Percentiles rank a stretch among this genome's conserved stretches.
These are phyloP conservation scores for Xylariaceae sp. DNA, from an alignment of 2,329 filamentous ascomycete genomes.

Conservation along the genomic window DNA sequence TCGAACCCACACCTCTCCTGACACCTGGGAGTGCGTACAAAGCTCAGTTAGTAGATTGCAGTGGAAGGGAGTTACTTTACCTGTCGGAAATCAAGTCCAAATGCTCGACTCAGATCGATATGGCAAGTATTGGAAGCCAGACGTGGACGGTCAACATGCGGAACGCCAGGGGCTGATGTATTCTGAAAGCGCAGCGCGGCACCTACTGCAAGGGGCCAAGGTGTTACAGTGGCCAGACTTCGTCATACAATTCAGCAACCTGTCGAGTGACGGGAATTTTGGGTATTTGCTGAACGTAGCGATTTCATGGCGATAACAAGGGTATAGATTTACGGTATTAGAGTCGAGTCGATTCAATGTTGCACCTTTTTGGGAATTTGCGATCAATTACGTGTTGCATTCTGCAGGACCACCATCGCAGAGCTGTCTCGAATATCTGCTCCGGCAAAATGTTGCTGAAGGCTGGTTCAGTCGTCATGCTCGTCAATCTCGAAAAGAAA, in stretches of 20 bases:
- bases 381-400: constrained; percentile 37
- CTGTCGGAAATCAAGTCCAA: constrained; percentile 10
- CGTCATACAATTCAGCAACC: constrained; percentile 18
- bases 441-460: constrained; percentile 31
- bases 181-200: constrained; percentile 11
- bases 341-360: constrained; percentile 34
- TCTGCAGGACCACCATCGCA: constrained; percentile 34
- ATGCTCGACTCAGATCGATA: constrained; percentile 2
- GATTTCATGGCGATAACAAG: constrained; percentile 27
- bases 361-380: constrained; percentile 35
- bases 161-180: constrained; percentile 7
- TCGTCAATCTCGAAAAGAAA: constrained; percentile 34
- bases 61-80: constrained; percentile 17
- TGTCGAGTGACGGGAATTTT: constrained; percentile 10
- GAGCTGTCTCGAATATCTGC: constrained; percentile 33
- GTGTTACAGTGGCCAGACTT: constrained; percentile 20
- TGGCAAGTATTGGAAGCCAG: constrained; percentile 1
- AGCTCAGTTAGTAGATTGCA: constrained; percentile 9
- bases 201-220: constrained; percentile 14
- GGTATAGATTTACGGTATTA: constrained; percentile 32
- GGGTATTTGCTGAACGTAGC: constrained; percentile 19
- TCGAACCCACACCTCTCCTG: neutral
- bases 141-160: constrained; percentile 1
- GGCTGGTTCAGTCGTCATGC: constrained; percentile 34
- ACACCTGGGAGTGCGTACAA: constrained; percentile 4